Evolutionary conservation across 2,329 filamentous ascomycete genomes (phyloP).

Genomic region (Tolypocladium tundrense): DNA sequence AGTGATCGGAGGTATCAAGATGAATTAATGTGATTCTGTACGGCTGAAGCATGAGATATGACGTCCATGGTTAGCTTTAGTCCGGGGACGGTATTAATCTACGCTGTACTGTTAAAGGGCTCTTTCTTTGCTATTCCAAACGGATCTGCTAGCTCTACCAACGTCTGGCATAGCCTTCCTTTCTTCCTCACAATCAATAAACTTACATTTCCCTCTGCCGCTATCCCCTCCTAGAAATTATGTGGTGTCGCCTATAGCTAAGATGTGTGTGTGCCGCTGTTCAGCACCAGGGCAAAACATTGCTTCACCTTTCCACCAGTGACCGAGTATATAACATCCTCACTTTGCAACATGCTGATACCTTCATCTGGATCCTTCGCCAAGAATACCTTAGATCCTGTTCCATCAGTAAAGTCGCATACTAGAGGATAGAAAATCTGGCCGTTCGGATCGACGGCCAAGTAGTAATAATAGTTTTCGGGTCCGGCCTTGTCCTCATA

Average conservation of each 20-base stretch:
- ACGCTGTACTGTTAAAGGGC: too few species aligned
- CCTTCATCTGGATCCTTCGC: conserved; percentile 12
- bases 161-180: too few species aligned
- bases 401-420: conserved; percentile 14
- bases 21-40: too few species aligned
- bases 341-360: conserved; percentile 11
- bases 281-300: conserved; percentile 3
- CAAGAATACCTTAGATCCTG: conserved; percentile 16
- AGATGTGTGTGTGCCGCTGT: not conserved
- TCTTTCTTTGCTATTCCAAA: too few species aligned
- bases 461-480: conserved; percentile 8
- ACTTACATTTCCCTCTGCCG: too few species aligned
- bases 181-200: too few species aligned
- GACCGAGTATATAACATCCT: conserved; percentile 12
- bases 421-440: conserved; percentile 17
- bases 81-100: too few species aligned
- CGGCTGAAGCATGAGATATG: too few species aligned
- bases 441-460: conserved; percentile 10
- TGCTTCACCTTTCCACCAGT: conserved; percentile 14
- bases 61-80: too few species aligned
- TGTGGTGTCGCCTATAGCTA: not conserved
- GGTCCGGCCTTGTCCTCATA: not conserved
- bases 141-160: too few species aligned
- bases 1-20: too few species aligned
- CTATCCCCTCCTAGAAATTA: too few species aligned